Conservation (phyloP, 495 filamentous ascomycete genomes). For the Penicillium longicatenatum region DNA sequence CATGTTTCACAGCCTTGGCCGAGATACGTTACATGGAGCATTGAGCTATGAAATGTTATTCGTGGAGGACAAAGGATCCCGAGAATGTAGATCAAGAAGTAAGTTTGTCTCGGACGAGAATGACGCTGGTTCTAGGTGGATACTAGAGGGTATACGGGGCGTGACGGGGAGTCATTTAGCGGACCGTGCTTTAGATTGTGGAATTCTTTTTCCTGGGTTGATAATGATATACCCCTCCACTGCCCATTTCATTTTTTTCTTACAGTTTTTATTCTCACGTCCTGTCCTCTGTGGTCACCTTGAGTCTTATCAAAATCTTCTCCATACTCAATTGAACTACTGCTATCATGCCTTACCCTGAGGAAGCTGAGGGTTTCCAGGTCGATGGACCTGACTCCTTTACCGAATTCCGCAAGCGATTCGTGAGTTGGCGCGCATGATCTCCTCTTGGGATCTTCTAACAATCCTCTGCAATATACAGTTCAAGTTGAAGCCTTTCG, state of each 20-base stretch:
- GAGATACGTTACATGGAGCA: not conserved
- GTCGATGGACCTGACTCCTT: slow-evolving; percentile 61
- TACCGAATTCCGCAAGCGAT: slow-evolving; percentile 64
- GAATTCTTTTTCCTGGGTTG: not conserved
- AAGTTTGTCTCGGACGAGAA: not conserved
- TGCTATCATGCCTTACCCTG: slow-evolving; percentile 69
- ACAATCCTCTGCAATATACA: not conserved
- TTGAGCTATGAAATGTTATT: not conserved
- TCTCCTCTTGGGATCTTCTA: not conserved
- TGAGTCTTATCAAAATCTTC: no score
- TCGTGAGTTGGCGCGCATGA: slow-evolving; percentile 42
- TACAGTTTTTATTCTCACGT: not conserved
- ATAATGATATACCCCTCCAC: slow-evolving; percentile 7
- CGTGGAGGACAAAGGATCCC: not conserved
- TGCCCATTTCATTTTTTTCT: slow-evolving; percentile 3
- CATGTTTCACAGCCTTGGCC: not conserved
- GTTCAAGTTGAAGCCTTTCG: slow-evolving; percentile 80
- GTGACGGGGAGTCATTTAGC: not conserved
- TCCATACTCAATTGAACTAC: slow-evolving; percentile 3
- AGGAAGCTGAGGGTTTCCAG: slow-evolving; percentile 75
- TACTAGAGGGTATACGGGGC: not conserved
- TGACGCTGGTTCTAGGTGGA: not conserved
- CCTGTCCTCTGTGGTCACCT: no score
- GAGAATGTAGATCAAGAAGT: not conserved
- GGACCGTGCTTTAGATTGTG: not conserved